Evolutionary conservation across 2,329 filamentous ascomycete genomes (phyloP).

Genomic region (Cadophora luteo-olivacea): DNA sequence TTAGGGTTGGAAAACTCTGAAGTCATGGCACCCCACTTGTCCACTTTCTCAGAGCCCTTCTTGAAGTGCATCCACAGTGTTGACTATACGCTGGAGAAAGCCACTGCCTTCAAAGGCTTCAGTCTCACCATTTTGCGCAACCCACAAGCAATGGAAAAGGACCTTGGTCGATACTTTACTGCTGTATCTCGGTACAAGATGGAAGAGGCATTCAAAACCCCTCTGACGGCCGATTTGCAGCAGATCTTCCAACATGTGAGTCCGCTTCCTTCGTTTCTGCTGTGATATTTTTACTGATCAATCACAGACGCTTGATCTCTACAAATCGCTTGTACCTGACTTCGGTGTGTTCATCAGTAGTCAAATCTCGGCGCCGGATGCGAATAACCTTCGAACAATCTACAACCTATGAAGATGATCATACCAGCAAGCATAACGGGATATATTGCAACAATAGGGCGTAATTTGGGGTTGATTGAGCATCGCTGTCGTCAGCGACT

Average conservation of each 20-base stretch:
- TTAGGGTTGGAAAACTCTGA: conserved; percentile 82
- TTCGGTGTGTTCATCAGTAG: conserved; percentile 56
- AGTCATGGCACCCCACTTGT: conserved; percentile 78
- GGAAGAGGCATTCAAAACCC: conserved; percentile 58
- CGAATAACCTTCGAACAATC: conserved; percentile 38
- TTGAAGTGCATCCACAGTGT: conserved; percentile 82
- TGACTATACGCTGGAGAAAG: conserved; percentile 91
- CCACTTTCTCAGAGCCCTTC: conserved; percentile 82
- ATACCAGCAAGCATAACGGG: conserved; percentile 16
- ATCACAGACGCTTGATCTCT: conserved; percentile 55
- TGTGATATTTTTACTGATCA: conserved; percentile 30
- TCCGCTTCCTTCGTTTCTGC: conserved; percentile 19
- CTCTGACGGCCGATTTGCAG: conserved; percentile 42
- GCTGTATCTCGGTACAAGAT: conserved; percentile 79
- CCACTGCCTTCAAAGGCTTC: conserved; percentile 91
- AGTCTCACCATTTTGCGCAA: conserved; percentile 84
- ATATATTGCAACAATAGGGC: conserved; percentile 19
- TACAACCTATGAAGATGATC: conserved; percentile 46
- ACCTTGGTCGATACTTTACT: conserved; percentile 80
- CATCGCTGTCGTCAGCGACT: conserved; percentile 11
- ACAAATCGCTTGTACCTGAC: conserved; percentile 60
- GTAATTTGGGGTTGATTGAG: conserved; percentile 20
- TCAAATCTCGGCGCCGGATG: conserved; percentile 35
- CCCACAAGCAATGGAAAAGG: conserved; percentile 89
- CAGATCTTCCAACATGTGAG: conserved; percentile 43